phyloP scores from a whole-genome alignment of 2,329 filamentous ascomycete genomes.

The Elsinoe ampelina region DNA sequence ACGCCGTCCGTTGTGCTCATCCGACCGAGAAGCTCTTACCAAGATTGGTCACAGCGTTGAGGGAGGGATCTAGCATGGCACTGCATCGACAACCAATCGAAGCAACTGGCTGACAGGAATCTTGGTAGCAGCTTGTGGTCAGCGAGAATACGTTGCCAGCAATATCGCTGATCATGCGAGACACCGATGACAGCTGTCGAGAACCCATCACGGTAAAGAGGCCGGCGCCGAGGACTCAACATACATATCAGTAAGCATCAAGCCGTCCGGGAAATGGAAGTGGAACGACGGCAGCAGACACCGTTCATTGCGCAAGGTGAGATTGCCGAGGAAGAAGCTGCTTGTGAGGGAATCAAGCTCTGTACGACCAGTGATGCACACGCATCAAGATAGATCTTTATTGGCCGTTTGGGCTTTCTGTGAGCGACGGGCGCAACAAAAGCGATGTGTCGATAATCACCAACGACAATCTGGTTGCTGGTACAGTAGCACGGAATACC shows the following conservation, averaged over 20 bases:
- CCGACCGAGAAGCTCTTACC: slow-evolving; percentile 33
- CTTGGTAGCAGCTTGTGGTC: background rate
- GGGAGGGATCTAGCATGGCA: background rate
- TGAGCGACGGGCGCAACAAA: slow-evolving; percentile 9
- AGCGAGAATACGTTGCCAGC: background rate
- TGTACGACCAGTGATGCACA: no score
- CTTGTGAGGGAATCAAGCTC: background rate
- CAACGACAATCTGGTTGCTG: slow-evolving; percentile 7
- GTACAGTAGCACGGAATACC: background rate
- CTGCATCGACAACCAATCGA: background rate
- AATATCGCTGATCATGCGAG: background rate
- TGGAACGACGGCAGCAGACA: background rate
- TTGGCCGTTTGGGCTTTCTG: slow-evolving; percentile 4
- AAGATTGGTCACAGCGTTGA: slow-evolving; percentile 24
- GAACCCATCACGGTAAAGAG: background rate
- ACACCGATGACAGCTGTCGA: background rate
- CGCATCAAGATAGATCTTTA: background rate
- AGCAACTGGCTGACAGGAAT: background rate
- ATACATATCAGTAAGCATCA: background rate
- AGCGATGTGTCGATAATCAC: slow-evolving; percentile 9
- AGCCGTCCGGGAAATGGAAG: background rate
- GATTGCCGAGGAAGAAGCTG: background rate
- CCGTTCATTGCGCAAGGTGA: background rate
- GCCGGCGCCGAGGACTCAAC: background rate
- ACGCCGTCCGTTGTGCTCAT: slow-evolving; percentile 33